Evolutionary conservation across 1,284 basidiomycete genomes (phyloP), one percentile per base, ranked within the genome.

Genomic region (Violaceomyces palustris): DNA sequence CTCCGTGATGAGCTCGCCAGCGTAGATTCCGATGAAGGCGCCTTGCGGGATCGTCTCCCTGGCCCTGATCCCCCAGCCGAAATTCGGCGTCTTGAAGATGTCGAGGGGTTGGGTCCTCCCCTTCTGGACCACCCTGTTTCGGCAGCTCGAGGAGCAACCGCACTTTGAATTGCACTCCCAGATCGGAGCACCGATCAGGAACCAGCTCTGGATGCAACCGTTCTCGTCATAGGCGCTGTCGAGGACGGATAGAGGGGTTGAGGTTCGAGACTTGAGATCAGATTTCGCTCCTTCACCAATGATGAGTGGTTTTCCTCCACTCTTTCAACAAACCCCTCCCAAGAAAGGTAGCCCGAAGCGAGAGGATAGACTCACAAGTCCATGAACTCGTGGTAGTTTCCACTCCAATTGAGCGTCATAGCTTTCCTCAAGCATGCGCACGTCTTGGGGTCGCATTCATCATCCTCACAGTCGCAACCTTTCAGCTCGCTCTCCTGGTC

Each of bases 151-250:
- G 3, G 82, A 82, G 74, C 90, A 94, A 1, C 79, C 78, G 70
- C 90, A 94, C 12, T 82, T 76, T 32, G 81, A 82, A 63, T 90
- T 88, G 72, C 90, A 94, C 73, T 93, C 90, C 64, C 87, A 88
- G 26, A 92, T 83, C 0, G 88, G 84, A 41, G 80, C 42, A 10
- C 45, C 48, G 11, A 22, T 14, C 10, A 45, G 22, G 7, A 50
- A 21, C 3, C n/a, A 17, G 6, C 18, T 25, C 10, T 18, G 22
- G 15, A 67, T 35, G 2, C 40, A 26, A 12, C 64, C 62, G 4
- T 39, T 6, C 4, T 7, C 15, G 24, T 46, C 37, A 44, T 67
- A 67, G 29, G 46, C 45, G 31, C 58, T 59, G n/a, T 50, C 30
- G 28, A 17, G 42, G 12, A 8, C 4, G n/a, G 31, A 14, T 27